Base-by-base conservation (phyloP, 2,329 filamentous ascomycete genomes). In the Epichloe gansuensis region DNA sequence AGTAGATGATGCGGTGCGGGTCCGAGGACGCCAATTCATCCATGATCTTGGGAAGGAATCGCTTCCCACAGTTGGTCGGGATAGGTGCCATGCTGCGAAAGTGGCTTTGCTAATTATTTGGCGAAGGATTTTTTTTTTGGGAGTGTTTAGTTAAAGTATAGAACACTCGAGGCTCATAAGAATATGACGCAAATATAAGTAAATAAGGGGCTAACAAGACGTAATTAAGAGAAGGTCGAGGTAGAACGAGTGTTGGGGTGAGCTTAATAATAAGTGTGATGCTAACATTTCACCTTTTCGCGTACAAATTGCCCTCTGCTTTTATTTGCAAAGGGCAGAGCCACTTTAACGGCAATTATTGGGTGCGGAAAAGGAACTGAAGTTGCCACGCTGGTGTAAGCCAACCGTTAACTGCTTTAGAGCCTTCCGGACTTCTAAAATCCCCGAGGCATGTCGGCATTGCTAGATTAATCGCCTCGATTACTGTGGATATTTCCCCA, bases 41-140 rank as follows among this genome's bases (percentile, higher is more conserved):
- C 39, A 64, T 52, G n/a, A 64, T 62, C 41, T 63, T 59, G 5
- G 61, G 62, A 23, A 65, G 56, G 3, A 65, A 49, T 36, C 63
- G 52, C 41, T 51, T 58, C 12, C 60, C 61, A 42, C 59, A 58
- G 11, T 23, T 9, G 13, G 8, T 5, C 17, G 41, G 23, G 12
- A 43, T 25, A 25, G 38, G 15, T 17, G 41, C 21, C 41, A 43
- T 43, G 41, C 23, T 12, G 41, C 4, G 21, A 43, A 43, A 23
- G 9, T 40, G 15, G 12, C 36, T 39, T 39, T 0, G 4, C n/a
- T 39, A n/a, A 39, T 6, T n/a, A 3, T 4, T n/a, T n/a, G 11
- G 0, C 0, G 0, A 40, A 8, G 12, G n/a, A 17, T 40, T 8
- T 3, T 7, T 40, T 40, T 17, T 17, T 17, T 17, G 1, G 0